Conservation (phyloP, 176 grass and related monocot species). For the Typha latifolia region DNA sequence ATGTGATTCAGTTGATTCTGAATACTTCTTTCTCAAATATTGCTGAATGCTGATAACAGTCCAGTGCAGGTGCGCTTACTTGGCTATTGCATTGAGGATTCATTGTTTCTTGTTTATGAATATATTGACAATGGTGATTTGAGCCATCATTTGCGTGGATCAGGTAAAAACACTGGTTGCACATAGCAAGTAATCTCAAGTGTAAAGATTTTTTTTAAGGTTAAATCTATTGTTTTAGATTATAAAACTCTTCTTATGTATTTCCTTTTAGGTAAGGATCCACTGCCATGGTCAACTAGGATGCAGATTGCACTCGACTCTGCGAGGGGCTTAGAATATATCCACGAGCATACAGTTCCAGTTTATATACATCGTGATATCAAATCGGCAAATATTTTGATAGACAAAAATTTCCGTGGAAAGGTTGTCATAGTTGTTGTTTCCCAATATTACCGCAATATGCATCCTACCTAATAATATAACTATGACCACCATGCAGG, state of each 20-base stretch:
- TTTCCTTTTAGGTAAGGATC: constrained; percentile 16
- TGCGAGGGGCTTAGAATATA: constrained; percentile 24
- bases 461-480: neutral
- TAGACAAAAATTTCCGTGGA: constrained; percentile 16
- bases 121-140: constrained; percentile 29
- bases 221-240: neutral
- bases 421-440: constrained; percentile 9
- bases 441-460: neutral
- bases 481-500: neutral
- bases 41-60: neutral
- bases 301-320: constrained; percentile 27
- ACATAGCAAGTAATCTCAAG: neutral
- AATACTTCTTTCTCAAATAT: neutral
- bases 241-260: neutral
- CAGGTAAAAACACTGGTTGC: constrained; percentile 12
- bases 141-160: constrained; percentile 20
- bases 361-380: constrained; percentile 28
- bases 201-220: neutral
- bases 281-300: constrained; percentile 16
- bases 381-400: constrained; percentile 25
- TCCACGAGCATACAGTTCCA: constrained; percentile 28
- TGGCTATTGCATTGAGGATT: constrained; percentile 19
- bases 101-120: constrained; percentile 29
- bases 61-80: constrained; percentile 19
- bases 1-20: neutral